These are phyloP conservation scores for Carpinus viminea DNA, from an alignment of 306 rosid genomes.

Conservation along the genomic window DNA sequence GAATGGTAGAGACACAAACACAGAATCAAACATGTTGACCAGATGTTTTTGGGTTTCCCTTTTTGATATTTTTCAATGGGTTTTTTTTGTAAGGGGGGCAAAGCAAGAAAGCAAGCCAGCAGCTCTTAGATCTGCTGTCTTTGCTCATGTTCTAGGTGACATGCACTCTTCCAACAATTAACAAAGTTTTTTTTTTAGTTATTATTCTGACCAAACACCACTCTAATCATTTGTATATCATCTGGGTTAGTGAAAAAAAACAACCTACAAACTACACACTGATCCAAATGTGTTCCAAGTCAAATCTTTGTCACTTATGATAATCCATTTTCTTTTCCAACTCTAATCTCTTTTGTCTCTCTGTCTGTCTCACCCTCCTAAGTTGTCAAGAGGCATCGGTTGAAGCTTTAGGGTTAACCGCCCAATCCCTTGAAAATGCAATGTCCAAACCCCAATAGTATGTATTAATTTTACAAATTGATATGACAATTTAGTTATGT, in stretches of 20 bases:
- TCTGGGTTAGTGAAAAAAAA: conserved; percentile 50
- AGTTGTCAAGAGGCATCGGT: conserved; percentile 14
- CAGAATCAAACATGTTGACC: conserved; percentile 68
- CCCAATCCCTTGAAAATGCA: neutral
- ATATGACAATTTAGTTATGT: too few relatives aligned
- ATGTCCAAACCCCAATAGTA: neutral
- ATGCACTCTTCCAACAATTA: conserved; percentile 39
- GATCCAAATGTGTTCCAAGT: conserved; percentile 41
- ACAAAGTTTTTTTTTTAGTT: conserved; percentile 22
- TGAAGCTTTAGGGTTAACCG: conserved; percentile 1
- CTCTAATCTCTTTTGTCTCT: conserved; percentile 29
- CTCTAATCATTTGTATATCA: conserved; percentile 75
- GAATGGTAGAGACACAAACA: conserved; percentile 60
- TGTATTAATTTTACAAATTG: neutral
- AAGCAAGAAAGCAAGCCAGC: conserved; percentile 71
- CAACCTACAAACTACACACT: conserved; percentile 40
- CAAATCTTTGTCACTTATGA: conserved; percentile 42
- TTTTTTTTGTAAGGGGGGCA: conserved; percentile 31
- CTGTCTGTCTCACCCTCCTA: conserved; percentile 8
- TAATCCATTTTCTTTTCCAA: conserved; percentile 9
- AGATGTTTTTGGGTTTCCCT: conserved; percentile 47
- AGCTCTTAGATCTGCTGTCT: conserved; percentile 49
- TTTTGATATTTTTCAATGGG: conserved; percentile 31
- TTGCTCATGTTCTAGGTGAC: conserved; percentile 90
- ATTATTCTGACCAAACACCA: conserved; percentile 3